These are phyloP conservation scores for Quercus suber DNA, from an alignment of 306 rosid species.

Conservation along the genomic window DNA sequence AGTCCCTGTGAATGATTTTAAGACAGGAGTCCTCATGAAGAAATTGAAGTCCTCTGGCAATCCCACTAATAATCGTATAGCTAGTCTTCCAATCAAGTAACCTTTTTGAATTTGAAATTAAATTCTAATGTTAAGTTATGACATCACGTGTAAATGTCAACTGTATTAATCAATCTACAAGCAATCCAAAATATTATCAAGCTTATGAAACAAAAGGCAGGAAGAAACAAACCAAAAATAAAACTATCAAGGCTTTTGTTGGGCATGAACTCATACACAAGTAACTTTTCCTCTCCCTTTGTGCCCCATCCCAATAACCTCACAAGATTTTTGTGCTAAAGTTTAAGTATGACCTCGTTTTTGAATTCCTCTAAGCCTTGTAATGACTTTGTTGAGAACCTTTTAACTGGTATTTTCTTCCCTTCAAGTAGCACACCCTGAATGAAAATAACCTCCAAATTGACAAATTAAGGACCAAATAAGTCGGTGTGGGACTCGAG, in stretches of 20 bases:
- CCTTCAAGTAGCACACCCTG: slow-evolving; percentile 57
- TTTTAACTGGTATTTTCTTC: slow-evolving; percentile 52
- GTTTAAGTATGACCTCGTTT: slow-evolving; percentile 53
- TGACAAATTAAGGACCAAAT: no score
- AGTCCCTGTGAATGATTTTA: slow-evolving; percentile 30
- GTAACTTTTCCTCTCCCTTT: slow-evolving; percentile 54
- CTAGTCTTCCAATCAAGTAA: slow-evolving; percentile 10
- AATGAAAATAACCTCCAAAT: no score
- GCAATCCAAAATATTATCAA: no score
- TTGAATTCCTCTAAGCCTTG: slow-evolving; percentile 59
- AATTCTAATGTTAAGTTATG: not conserved
- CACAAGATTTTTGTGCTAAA: slow-evolving; percentile 63
- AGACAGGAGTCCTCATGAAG: slow-evolving; percentile 32
- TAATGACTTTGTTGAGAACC: slow-evolving; percentile 46
- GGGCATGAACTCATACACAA: slow-evolving; percentile 64
- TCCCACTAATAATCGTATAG: slow-evolving; percentile 16
- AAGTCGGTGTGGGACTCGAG: no score
- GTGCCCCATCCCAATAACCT: slow-evolving; percentile 51
- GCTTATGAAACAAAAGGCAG: not conserved
- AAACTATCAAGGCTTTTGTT: slow-evolving; percentile 58
- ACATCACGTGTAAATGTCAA: not conserved
- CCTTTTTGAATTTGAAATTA: slow-evolving; percentile 7
- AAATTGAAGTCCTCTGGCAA: slow-evolving; percentile 25
- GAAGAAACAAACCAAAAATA: slow-evolving; percentile 40
- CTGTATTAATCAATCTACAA: no score